Evolutionary conservation across 73 alveolate genomes (phyloP).

Genomic region (Paramecium octaurelia): DNA sequence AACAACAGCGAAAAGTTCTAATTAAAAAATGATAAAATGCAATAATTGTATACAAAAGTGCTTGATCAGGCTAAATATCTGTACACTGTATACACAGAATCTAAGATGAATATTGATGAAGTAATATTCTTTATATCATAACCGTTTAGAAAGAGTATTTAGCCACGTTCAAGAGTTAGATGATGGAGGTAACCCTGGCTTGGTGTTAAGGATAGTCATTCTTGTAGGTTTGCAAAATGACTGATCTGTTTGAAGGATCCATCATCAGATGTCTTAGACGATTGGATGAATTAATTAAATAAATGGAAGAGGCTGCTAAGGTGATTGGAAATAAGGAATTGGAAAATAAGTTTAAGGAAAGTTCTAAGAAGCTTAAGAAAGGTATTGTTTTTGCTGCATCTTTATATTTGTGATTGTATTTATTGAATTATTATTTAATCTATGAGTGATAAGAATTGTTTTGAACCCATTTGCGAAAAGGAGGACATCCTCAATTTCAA

Average conservation of each 20-base stretch:
- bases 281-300: constrained; percentile 92
- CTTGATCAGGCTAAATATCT: constrained; percentile 76
- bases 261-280: constrained; percentile 93
- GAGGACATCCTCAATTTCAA: not conserved
- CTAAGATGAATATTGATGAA: constrained; percentile 90
- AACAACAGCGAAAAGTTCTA: constrained; percentile 67
- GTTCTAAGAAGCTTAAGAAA: constrained; percentile 89
- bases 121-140: constrained; percentile 71
- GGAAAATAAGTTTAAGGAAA: constrained; percentile 89
- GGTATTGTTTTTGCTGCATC: constrained; percentile 99
- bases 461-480: constrained; percentile 14
- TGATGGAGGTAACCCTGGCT: constrained; percentile 86
- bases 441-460: constrained; percentile 31
- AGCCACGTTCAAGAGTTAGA: constrained; percentile 65
- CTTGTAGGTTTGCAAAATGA: constrained; percentile 85
- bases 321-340: constrained; percentile 87
- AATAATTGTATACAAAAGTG: constrained; percentile 43
- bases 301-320: constrained; percentile 85
- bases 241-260: constrained; percentile 95
- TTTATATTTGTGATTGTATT: constrained; percentile 79
- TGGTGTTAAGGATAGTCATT: constrained; percentile 95
- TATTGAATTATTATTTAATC: not conserved
- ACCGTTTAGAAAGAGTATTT: constrained; percentile 49
- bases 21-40: constrained; percentile 76
- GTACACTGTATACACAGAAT: constrained; percentile 84